Evolutionary conservation across 2,329 filamentous ascomycete species (phyloP), one percentile per base, ranked within the genome.

Genomic region (Microdochium nivale): DNA sequence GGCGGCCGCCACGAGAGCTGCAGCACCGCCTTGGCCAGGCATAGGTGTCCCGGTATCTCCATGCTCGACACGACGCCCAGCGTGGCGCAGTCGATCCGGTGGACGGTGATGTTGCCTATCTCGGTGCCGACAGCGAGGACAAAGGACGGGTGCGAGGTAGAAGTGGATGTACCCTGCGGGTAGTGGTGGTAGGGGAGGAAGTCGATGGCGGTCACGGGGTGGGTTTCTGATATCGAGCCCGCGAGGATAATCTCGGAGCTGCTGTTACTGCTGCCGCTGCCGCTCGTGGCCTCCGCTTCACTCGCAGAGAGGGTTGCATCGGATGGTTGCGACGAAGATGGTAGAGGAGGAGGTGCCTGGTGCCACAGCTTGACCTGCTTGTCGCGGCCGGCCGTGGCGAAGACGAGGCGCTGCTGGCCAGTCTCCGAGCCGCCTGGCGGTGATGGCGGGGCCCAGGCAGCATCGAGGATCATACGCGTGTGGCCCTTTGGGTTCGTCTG

Each of bases 321-420:
- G 51, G 53, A 66, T 69, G 14, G 61, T 62, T 1, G 63, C 54
- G 46, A 8, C 23, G 16, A 11, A 3, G 8, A 19, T 8, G 40
- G 19, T 23, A 19, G n/a, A 19, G 19, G 16, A 11, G 16, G 40
- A 19, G 21, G 40, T 5, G 21, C 7, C 40, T 44, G 35, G 56
- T 67, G 65, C 88, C 88, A 92, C 44, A 91, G 63, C 63, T 87
- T 88, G 35, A 95, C 84, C 25, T 77, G 78, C 71, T 95, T 97
- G 68, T 99, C 94, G 60, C 94, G 79, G 2, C 91, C 90, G 1
- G 91, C 92, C 0, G 94, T 99, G 13, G 87, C 87, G 67, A 99
- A 99, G 10, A 77, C 63, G 10, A 68, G 61, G 2, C 25, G 78
- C 8, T 11, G 21, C 23, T 47, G 10, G 46, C 10, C 46, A 19